Evolutionary conservation across 1,139 yeast genomes (phyloP), one percentile per base, ranked within the genome.

Genomic region (Nakaseomyces nivariensis): DNA sequence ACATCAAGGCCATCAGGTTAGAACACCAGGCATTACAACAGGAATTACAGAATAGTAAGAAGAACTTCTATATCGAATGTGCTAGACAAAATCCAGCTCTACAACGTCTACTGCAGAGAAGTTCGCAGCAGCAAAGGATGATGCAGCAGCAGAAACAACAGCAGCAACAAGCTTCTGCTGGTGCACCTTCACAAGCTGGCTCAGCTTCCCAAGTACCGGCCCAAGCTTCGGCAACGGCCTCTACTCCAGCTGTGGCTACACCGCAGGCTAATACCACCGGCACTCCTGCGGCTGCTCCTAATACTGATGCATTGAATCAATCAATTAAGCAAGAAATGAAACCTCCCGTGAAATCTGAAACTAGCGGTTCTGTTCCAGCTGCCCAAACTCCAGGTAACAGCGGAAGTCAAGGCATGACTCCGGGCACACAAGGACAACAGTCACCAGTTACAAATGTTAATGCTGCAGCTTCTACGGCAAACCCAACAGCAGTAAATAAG

Each of bases 381-480:
- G n/a, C 34, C 3, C 60, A 56, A 32, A 38, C 42, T 6, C 56
- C 55, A 37, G 61, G 51, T 40, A 57, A 58, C 45, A 22, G 55
- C 33, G 42, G 50, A 33, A 13, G 26, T 13, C 54, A 44, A 47
- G 46, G 31, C 9, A 25, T 50, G 13, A 42, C 38, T 22, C 52
- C 31, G 43, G 22, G 64, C 66, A 7, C 51, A 51, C 54, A 37
- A 48, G 37, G 43, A 37, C 40, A 57, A 3, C 56, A 59, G 25
- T 56, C 67, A 1, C 67, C 61, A 36, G 71, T 72, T 1, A 70
- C 74, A 3, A 64, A 67, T 26, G 74, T 73, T 3, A 69, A 68
- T 54, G 76, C 75, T 5, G 74, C 73, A 13, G 73, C 74, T 8
- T 61, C 67, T 8, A 52, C 58, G 45, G 54, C 49, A 52, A 61